These are phyloP conservation scores for Leishmania tarentolae DNA, from an alignment of 208 protist genomes.

Conservation along the genomic window DNA sequence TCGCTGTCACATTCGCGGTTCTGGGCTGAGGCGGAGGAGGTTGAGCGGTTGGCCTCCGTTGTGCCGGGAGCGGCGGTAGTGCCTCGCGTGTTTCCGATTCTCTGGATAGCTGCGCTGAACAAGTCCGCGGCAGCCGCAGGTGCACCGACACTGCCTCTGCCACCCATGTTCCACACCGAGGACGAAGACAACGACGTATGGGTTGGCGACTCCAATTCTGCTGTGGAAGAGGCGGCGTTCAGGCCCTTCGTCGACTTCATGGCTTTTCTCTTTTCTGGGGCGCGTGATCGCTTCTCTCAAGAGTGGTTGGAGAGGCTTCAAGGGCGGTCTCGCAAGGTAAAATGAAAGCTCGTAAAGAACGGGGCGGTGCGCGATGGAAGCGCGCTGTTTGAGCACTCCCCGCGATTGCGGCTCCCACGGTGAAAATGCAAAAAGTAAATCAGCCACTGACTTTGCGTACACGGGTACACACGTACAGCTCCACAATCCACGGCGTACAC, in stretches of 20 bases:
- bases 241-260: background rate
- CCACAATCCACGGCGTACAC: background rate
- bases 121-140: background rate
- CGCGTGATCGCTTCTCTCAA: background rate
- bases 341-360: background rate
- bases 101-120: conserved; percentile 11
- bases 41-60: background rate
- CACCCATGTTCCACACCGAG: background rate
- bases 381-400: background rate
- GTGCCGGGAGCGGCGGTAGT: background rate
- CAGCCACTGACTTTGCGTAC: background rate
- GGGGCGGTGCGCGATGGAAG: background rate
- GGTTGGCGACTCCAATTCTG: background rate
- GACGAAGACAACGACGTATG: background rate
- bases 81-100: background rate
- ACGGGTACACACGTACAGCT: background rate
- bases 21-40: background rate
- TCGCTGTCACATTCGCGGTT: conserved; percentile 35
- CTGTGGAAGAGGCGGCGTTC: background rate
- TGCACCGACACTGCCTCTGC: background rate
- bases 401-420: background rate
- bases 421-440: background rate
- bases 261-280: background rate
- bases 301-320: background rate
- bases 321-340: background rate